A percentile compares a stretch with the other conserved stretches of the same genome.
Conservation (phyloP, 129 eudicot genomes). For the Cynara cardunculus region DNA sequence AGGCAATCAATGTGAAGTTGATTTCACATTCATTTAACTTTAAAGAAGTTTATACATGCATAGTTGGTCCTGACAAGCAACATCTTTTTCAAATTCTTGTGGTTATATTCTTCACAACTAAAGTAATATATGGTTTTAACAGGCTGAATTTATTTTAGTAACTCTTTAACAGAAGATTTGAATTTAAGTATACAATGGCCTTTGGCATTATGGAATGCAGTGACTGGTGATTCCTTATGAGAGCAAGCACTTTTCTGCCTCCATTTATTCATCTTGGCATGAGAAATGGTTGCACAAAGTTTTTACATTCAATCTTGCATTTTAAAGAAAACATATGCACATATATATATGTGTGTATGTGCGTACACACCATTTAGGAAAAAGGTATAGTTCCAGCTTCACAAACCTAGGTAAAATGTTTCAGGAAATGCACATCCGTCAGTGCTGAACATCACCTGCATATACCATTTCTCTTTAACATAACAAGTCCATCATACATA, state of each 20-base stretch:
- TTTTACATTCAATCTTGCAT: neutral
- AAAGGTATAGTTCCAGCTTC: slow-evolving; percentile 4
- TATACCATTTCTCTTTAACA: slow-evolving; percentile 18
- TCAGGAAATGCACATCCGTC: slow-evolving; percentile 90
- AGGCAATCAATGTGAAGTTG: slow-evolving; percentile 11
- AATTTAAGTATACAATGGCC: no score
- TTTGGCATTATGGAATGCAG: neutral
- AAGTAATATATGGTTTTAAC: no score
- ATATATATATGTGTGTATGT: neutral
- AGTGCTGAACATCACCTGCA: slow-evolving; percentile 98
- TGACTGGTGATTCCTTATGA: neutral
- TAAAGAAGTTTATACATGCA: neutral
- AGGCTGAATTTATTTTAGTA: neutral
- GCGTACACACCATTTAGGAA: neutral
- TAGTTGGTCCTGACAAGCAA: neutral
- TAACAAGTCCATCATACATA: neutral
- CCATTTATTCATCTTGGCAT: neutral
- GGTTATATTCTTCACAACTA: no score
- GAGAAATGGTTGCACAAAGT: neutral
- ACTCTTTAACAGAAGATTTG: neutral
- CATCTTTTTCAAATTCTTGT: no score
- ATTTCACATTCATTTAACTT: neutral
- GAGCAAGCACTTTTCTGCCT: neutral
- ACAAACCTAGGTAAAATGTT: slow-evolving; percentile 87
- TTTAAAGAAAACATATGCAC: neutral